Base-by-base conservation (phyloP, 2,329 filamentous ascomycete genomes). In the Tolypocladium sp. region DNA sequence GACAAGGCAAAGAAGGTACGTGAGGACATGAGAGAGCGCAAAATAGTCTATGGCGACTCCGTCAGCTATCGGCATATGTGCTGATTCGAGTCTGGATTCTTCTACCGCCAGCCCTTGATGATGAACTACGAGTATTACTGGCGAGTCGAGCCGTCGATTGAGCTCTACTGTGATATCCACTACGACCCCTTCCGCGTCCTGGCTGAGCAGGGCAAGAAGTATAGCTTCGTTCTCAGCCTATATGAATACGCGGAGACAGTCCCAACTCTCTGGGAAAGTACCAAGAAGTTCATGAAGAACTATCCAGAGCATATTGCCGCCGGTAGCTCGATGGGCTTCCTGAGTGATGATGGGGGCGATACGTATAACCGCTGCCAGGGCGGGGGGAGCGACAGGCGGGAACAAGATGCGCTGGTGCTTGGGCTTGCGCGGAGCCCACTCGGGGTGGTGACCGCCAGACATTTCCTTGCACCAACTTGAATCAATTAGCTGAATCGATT, bases 1-100 rank as follows among this genome's bases (percentile, higher is more conserved):
- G 90, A 97, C 57, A 95, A 90, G 78, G 94, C 94, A 46, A 84
- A 85, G 70, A 89, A 90, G 75, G 92, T 94, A 61, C 90, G 94
- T 62, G 88, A 97, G 77, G 91, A 97, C 68, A 99, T 99, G 94
- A 86, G 85, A 60, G 84, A 91, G 73, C 86, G 88, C 72, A 95
- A 97, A 79, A 96, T 99, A 74, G 99, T 99, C 75, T 99, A 99
- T 72, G 94, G 94, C 62, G 94, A 97, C 75, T 96, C 92, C 12
- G 79, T 96, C 76, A 96, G 91, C 78, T 99, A 99, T 80, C 87
- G 94, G 63, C 95, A 99, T 81, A 99, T 99, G 95, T 99, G 94
- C 77, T 91, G 94, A 64, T 99, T 96, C 72, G 94, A 99, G 77
- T 97, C 93, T 9, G 95, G 94, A 49, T 99, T 99, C 82, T 99